Percentiles rank a stretch among this genome's conserved stretches.
Conservation (phyloP, 1,139 yeast species). For the Debaryomyces sp. region DNA sequence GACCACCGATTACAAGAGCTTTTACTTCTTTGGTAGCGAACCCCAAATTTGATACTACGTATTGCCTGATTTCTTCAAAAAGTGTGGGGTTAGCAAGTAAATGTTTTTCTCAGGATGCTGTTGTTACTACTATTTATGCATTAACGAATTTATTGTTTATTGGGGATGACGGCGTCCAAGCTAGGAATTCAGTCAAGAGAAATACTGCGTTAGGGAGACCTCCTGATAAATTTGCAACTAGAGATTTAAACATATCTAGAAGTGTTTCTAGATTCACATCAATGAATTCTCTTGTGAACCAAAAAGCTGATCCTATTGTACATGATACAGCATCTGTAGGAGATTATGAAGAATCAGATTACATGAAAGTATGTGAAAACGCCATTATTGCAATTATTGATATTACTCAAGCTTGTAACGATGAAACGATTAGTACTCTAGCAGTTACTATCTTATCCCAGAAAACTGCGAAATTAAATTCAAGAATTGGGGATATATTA, state of each 20-base stretch:
- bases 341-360: conserved; percentile 34
- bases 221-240: conserved; percentile 19
- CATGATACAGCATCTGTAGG: conserved; percentile 10
- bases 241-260: conserved; percentile 7
- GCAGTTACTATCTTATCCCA: conserved; percentile 84
- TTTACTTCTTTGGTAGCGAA: conserved; percentile 53
- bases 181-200: conserved; percentile 30
- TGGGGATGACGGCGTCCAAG: conserved; percentile 43
- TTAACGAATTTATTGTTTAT: conserved; percentile 73
- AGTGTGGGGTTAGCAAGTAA: conserved; percentile 50
- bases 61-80: conserved; percentile 40
- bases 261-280: conserved; percentile 12
- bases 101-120: conserved; percentile 70
- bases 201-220: conserved; percentile 22
- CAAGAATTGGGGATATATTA: conserved; percentile 44
- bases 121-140: conserved; percentile 85
- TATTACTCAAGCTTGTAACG: conserved; percentile 69
- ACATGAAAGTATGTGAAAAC: conserved; percentile 51
- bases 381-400: conserved; percentile 74
- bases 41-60: conserved; percentile 36
- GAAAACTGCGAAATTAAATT: conserved; percentile 55
- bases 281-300: conserved; percentile 6
- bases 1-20: conserved; percentile 50
- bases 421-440: conserved; percentile 75
- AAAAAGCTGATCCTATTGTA: not conserved